Percentiles rank a stretch among this genome's conserved stretches.
These are phyloP conservation scores for Boletellus ananiceps DNA, from an alignment of 768 basidiomycete species.

Conservation along the genomic window DNA sequence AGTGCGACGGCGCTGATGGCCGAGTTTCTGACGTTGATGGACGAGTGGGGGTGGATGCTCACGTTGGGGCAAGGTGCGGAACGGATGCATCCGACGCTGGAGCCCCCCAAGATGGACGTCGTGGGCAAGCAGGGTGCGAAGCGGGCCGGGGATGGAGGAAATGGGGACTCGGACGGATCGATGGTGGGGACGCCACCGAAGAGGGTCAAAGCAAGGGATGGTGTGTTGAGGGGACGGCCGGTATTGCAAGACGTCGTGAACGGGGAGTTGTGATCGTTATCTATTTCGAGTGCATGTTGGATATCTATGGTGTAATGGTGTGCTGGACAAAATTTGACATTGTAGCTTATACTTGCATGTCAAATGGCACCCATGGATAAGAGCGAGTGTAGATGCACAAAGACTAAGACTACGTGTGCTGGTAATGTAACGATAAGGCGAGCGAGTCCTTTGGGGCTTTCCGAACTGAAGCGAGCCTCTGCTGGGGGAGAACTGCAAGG, in stretches of 20 bases:
- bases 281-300: too few relatives aligned
- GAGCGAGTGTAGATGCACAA: too few relatives aligned
- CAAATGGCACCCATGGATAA: too few relatives aligned
- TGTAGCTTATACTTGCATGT: too few relatives aligned
- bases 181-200: conserved; percentile 23
- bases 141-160: conserved; percentile 1
- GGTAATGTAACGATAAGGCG: too few relatives aligned
- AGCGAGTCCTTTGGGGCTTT: too few relatives aligned
- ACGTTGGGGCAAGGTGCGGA: conserved; percentile 53
- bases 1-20: conserved; percentile 52
- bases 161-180: not conserved
- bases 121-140: conserved; percentile 16
- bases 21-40: conserved; percentile 78
- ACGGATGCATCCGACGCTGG: conserved; percentile 40
- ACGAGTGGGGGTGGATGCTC: conserved; percentile 67
- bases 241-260: conserved; percentile 60
- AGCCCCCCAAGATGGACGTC: conserved; percentile 9
- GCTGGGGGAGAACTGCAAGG: too few relatives aligned
- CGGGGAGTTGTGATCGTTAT: conserved; percentile 26
- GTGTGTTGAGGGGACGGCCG: conserved; percentile 51
- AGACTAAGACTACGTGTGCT: too few relatives aligned
- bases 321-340: too few relatives aligned
- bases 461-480: too few relatives aligned
- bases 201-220: conserved; percentile 38
- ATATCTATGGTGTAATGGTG: too few relatives aligned